Evolutionary conservation across 352 stramenopile genomes (phyloP), one percentile per base, ranked within the genome.

Genomic region (Peronospora farinosa): DNA sequence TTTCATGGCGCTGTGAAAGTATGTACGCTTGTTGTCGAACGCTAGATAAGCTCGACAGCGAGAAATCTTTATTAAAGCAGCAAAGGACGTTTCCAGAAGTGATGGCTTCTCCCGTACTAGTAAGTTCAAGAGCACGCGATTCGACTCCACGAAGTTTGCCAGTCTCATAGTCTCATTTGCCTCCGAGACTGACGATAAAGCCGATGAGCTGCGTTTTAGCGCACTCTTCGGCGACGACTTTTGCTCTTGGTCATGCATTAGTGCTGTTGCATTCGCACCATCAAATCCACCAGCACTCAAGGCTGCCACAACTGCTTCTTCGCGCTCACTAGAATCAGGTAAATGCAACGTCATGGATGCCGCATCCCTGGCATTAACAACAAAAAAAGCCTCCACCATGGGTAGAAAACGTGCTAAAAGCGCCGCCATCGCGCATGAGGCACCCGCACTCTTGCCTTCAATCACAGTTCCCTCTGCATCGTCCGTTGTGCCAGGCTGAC

Each of bases 1-100:
- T 64, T 93, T 93, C 79, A 95, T 88, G 60, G 96, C 84, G 25
- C 78, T 95, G 69, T 97, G 95, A 69, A 99, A 99, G 77, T 97
- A 99, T 30, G 96, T 92, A 10, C 96, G 81, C 61, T 99, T 99
- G 54, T 99, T 98, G 71, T 99, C 97, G 60, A 99, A 99, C 54
- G 98, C 96, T 42, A 99, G 55, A 42, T 98, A 97, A 21, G 84
- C 75, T 27, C 96, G 81, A 61, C 95, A 99, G 21, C 92, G 80
- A 21, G 95, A 75, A 50, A 98, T 86, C 55, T 98, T 96, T 40
- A 99, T 94, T 60, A 99, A 72, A 21, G 95, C 84, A 23, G 84
- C 80, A 25, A 99, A 77, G 11, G 93, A 97, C 28, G 93, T 94
- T 48, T 99, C 96, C 25, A 99, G 57, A 10, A 99, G 67, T 33